These are phyloP conservation scores for Penicillium sp. DNA, from an alignment of 2,329 filamentous ascomycete species.

Conservation along the genomic window DNA sequence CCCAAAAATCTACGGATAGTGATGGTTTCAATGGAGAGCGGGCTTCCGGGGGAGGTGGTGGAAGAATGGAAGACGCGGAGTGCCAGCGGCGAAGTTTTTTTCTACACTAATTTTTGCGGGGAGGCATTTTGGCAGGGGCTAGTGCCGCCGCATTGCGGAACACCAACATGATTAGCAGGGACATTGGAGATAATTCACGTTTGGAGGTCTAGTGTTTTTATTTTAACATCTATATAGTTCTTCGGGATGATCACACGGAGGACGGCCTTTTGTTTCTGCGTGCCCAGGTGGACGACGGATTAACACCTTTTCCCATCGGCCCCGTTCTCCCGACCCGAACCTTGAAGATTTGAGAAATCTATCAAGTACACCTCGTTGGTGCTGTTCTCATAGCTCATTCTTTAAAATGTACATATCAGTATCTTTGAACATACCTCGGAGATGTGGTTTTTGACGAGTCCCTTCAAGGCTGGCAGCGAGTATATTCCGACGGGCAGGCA, in stretches of 20 bases:
- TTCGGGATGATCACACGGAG: slow-evolving; percentile 37
- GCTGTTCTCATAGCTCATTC: neutral
- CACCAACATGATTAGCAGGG: slow-evolving; percentile 32
- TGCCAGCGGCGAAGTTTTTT: slow-evolving; percentile 33
- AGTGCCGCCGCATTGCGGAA: slow-evolving; percentile 36
- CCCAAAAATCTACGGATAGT: slow-evolving; percentile 9
- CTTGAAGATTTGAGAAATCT: neutral
- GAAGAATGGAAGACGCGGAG: slow-evolving; percentile 28
- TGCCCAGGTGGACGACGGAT: slow-evolving; percentile 33
- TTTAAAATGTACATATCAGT: too few species aligned
- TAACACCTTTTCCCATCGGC: slow-evolving; percentile 42
- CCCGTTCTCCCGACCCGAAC: slow-evolving; percentile 8
- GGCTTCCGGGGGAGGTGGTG: slow-evolving; percentile 33
- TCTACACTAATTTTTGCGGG: slow-evolving; percentile 38
- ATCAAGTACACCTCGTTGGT: neutral
- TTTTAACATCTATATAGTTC: slow-evolving; percentile 24
- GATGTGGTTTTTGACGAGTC: too few species aligned
- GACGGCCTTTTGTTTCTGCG: slow-evolving; percentile 45
- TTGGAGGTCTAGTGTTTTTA: slow-evolving; percentile 2
- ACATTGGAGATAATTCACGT: slow-evolving; percentile 1
- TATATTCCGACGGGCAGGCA: too few species aligned
- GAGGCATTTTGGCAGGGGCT: slow-evolving; percentile 35
- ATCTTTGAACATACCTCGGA: too few species aligned
- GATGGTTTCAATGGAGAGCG: slow-evolving; percentile 31
- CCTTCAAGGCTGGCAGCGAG: too few species aligned